phyloP scores from a whole-genome alignment of 148 eudicot genomes.

The Salicornia ramosissima region DNA sequence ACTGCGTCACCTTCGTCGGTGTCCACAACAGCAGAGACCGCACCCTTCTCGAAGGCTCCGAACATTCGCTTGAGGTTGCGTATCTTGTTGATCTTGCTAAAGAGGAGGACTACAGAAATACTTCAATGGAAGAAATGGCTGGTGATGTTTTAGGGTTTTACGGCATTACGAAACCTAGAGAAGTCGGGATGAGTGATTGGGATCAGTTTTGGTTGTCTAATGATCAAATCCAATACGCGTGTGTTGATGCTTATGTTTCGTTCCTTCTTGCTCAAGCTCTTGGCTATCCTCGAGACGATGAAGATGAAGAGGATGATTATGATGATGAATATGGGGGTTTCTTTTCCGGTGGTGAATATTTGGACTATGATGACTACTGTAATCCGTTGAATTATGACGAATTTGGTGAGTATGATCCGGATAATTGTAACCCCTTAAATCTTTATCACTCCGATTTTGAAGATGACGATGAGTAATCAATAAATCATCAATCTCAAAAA shows the following conservation, averaged over 20 bases:
- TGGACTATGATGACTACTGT: slow-evolving; percentile 15
- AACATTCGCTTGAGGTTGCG: too few species aligned
- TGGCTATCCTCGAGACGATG: neutral
- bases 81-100: too few species aligned
- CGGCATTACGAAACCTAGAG: too few species aligned
- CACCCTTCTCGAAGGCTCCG: too few species aligned
- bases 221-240: neutral
- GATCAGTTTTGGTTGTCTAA: neutral
- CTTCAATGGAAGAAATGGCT: too few species aligned
- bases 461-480: neutral
- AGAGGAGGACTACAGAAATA: too few species aligned
- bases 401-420: neutral
- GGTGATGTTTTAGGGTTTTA: too few species aligned
- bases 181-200: too few species aligned
- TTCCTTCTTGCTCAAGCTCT: neutral
- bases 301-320: neutral
- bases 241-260: neutral
- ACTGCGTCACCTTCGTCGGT: too few species aligned
- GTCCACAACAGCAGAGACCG: too few species aligned
- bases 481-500: too few species aligned
- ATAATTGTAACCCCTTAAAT: neutral
- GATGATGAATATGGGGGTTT: neutral
- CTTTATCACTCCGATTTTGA: neutral
- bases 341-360: neutral
- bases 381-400: slow-evolving; percentile 9